Percentiles rank a stretch among this genome's conserved stretches.
These are phyloP conservation scores for Lentinus brumalis DNA, from an alignment of 768 basidiomycete genomes.

Conservation along the genomic window DNA sequence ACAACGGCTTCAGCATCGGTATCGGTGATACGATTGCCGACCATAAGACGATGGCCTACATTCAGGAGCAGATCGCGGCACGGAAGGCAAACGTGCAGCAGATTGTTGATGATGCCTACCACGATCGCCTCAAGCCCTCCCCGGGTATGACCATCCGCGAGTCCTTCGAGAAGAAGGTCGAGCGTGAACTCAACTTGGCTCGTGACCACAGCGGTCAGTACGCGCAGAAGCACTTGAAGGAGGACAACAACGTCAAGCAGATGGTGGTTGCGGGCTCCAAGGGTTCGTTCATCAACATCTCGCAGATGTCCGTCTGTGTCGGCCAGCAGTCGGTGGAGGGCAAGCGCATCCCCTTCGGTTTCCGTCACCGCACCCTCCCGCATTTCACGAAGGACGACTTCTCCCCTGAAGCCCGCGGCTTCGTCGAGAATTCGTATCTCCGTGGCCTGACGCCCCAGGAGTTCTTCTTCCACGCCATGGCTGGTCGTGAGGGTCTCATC, in stretches of 20 bases:
- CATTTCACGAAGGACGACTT: slow-evolving; percentile 99
- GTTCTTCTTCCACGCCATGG: slow-evolving; percentile 99
- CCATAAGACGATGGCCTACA: slow-evolving; percentile 80
- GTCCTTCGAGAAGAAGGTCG: slow-evolving; percentile 93
- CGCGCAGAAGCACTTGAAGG: slow-evolving; percentile 96
- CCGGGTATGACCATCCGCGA: slow-evolving; percentile 99
- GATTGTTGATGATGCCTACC: slow-evolving; percentile 81
- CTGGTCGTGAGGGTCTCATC: slow-evolving; percentile 97
- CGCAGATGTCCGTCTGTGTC: slow-evolving; percentile 99
- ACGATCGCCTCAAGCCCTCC: slow-evolving; percentile 83
- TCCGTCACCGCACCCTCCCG: slow-evolving; percentile 93
- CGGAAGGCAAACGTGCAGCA: slow-evolving; percentile 79
- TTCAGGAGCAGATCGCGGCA: slow-evolving; percentile 79
- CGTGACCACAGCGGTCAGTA: slow-evolving; percentile 95
- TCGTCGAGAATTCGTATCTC: slow-evolving; percentile 98
- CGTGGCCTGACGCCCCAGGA: slow-evolving; percentile 96
- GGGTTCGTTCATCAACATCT: slow-evolving; percentile 99
- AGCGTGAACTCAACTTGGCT: slow-evolving; percentile 89
- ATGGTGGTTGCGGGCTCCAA: slow-evolving; percentile 99
- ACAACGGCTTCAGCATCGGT: slow-evolving; percentile 98
- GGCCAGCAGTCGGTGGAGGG: slow-evolving; percentile 99
- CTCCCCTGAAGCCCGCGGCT: slow-evolving; percentile 95
- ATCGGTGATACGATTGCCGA: slow-evolving; percentile 99
- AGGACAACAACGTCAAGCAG: slow-evolving; percentile 99
- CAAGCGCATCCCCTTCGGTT: slow-evolving; percentile 97